These are phyloP conservation scores for Amanita inopinata DNA, from an alignment of 768 basidiomycete species.

Conservation along the genomic window DNA sequence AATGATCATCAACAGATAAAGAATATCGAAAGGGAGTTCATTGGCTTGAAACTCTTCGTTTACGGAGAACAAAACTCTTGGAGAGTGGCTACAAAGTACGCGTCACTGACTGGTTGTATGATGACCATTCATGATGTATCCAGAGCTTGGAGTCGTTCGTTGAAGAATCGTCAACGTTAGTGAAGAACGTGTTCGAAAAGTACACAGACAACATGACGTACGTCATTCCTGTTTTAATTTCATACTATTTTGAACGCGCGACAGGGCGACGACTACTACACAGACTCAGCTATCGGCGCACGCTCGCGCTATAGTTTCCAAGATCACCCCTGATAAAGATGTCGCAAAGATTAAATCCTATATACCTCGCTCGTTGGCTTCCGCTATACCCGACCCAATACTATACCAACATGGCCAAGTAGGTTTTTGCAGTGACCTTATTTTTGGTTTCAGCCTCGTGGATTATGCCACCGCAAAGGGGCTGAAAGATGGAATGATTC, in stretches of 20 bases:
- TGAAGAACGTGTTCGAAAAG: conserved; percentile 56
- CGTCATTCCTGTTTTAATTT: conserved; percentile 15
- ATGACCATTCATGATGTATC: background rate
- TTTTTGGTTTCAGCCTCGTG: conserved; percentile 81
- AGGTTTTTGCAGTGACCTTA: conserved; percentile 79
- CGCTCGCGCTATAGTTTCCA: conserved; percentile 47
- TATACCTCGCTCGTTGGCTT: conserved; percentile 53
- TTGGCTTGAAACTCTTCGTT: conserved; percentile 84
- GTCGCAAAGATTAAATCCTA: conserved; percentile 42
- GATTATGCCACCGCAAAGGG: conserved; percentile 83
- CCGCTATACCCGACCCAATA: conserved; percentile 59
- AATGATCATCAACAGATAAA: conserved; percentile 43
- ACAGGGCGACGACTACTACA: conserved; percentile 68
- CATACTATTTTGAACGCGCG: background rate
- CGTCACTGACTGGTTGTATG: conserved; percentile 3
- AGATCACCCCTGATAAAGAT: conserved; percentile 66
- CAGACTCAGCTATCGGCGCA: conserved; percentile 67
- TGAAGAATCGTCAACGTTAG: conserved; percentile 53
- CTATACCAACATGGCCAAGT: conserved; percentile 73
- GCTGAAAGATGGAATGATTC: conserved; percentile 62
- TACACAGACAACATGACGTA: conserved; percentile 80
- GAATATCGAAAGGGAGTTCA: conserved; percentile 87
- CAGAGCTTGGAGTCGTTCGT: conserved; percentile 79
- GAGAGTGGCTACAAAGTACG: conserved; percentile 73
- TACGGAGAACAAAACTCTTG: conserved; percentile 73